These are phyloP conservation scores for Aspergillus bombycis DNA, from an alignment of 2,329 filamentous ascomycete genomes.

Conservation along the genomic window DNA sequence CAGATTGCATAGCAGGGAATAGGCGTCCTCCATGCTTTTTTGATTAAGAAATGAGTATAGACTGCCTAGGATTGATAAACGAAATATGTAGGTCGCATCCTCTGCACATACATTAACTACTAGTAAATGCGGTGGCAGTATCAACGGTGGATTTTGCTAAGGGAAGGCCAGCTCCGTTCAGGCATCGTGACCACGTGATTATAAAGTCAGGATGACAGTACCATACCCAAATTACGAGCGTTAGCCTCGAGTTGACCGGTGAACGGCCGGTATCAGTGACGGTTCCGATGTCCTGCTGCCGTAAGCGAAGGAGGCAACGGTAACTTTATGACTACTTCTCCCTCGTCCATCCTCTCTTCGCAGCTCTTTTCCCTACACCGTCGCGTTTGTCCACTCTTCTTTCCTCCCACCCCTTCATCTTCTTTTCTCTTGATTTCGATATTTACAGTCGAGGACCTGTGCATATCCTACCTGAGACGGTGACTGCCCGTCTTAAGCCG, in stretches of 20 bases:
- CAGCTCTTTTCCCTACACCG: constrained; percentile 22
- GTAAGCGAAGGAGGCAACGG: constrained; percentile 10
- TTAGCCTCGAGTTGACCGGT: not conserved
- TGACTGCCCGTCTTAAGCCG: constrained; percentile 19
- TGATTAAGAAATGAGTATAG: not conserved
- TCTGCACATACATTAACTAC: not conserved
- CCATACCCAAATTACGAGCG: not conserved
- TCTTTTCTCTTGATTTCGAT: constrained; percentile 13
- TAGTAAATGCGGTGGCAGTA: not conserved
- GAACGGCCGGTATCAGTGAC: not conserved
- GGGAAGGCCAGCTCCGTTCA: not conserved
- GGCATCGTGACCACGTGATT: not conserved
- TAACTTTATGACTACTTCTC: not conserved
- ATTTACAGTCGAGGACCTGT: constrained; percentile 13
- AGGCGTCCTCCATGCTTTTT: not conserved
- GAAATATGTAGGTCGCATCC: not conserved
- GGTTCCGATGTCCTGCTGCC: not conserved
- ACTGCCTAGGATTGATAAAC: not conserved
- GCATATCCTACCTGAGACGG: constrained; percentile 20
- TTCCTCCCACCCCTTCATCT: constrained; percentile 10
- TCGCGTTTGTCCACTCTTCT: constrained; percentile 20
- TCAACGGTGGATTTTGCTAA: not conserved
- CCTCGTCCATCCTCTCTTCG: constrained; percentile 7
- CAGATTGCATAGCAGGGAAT: not conserved
- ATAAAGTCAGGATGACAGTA: not conserved